Conservation (phyloP, 2,329 filamentous ascomycete species). For the Fusarium oxysporum region DNA sequence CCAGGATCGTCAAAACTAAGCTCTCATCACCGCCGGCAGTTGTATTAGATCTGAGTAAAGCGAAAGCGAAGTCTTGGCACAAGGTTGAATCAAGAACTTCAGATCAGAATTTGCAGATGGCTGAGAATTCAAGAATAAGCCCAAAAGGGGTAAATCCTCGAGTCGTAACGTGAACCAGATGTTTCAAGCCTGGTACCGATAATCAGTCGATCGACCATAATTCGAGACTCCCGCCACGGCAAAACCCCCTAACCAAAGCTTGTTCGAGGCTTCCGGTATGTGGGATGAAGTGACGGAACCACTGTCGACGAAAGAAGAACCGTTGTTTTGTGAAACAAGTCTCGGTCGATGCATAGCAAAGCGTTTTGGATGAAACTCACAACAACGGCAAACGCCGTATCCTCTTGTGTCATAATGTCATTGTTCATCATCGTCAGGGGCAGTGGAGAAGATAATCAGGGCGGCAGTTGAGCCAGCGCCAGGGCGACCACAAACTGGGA, state of each 20-base stretch:
- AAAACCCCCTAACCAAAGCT: constrained; percentile 17
- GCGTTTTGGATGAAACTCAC: constrained; percentile 6
- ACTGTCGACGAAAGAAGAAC: constrained; percentile 1
- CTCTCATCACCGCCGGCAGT: constrained; percentile 1
- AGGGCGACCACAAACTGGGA: background rate
- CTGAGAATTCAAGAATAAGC: background rate
- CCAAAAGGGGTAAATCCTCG: background rate
- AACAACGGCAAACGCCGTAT: constrained; percentile 16
- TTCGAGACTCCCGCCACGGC: constrained; percentile 25
- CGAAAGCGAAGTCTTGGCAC: background rate
- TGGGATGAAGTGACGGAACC: constrained; percentile 4
- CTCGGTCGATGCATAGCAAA: constrained; percentile 28
- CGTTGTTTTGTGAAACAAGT: constrained; percentile 30
- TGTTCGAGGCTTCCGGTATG: constrained; percentile 28
- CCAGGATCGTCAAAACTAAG: background rate
- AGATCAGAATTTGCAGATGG: background rate
- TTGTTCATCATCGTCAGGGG: constrained; percentile 41
- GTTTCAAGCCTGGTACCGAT: constrained; percentile 21
- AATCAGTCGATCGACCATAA: constrained; percentile 14
- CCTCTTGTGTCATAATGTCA: constrained; percentile 8
- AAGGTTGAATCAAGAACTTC: background rate
- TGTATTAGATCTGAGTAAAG: background rate
- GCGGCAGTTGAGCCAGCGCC: constrained; percentile 26
- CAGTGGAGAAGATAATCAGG: constrained; percentile 41
- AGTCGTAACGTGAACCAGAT: background rate